Evolutionary conservation across 306 rosid species (phyloP), one percentile per base, ranked within the genome.

Genomic region (Vigna reflexopilosa): DNA sequence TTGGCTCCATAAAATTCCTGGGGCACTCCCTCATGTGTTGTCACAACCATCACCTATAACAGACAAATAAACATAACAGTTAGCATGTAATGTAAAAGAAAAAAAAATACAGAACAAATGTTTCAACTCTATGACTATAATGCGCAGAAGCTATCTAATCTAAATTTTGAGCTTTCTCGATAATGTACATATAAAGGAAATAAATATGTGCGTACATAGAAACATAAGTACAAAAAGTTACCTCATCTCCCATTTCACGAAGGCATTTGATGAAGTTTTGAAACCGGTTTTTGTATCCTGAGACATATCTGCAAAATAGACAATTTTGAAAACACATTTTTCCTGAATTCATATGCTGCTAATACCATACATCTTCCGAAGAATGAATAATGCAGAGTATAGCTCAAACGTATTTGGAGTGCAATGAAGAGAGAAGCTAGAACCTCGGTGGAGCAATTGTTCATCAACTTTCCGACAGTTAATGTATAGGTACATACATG

Each of bases 21-120:
- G 1, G 99, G 99, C 16, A 87, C 96, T 72, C 99, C 99, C 89
- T 96, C 91, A 82, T 96, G 99, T 5, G 99, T 96, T 47, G 99
- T 96, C 88, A 96, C 99, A 73, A 96, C 99, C 97, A 96, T 75
- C 73, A 96, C 98, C 99, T 96, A 65, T 48, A 78, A 47, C 75
- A 59, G 59, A 73, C 77, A 72, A 68, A 61, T 32, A 79, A 81
- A 58, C 12, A 40, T 38, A 82, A 58, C 59, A 75, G 75, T 75
- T 81, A 34, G 55, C 30, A 67, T 44, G 45, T 63, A 45, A 76
- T 30, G 40, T 11, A 26, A 26, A 63, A 79, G 79, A 15, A 28
- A 58, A 49, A 45, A 16, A 45, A 28, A 17, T 66, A 34, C 26
- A 22, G 49, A 67, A 64, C 20, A 73, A 69, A 59, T 20, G 51